Evolutionary conservation across 495 filamentous ascomycete genomes (phyloP), one percentile per base, ranked within the genome.

Genomic region (Parathielavia appendiculata): DNA sequence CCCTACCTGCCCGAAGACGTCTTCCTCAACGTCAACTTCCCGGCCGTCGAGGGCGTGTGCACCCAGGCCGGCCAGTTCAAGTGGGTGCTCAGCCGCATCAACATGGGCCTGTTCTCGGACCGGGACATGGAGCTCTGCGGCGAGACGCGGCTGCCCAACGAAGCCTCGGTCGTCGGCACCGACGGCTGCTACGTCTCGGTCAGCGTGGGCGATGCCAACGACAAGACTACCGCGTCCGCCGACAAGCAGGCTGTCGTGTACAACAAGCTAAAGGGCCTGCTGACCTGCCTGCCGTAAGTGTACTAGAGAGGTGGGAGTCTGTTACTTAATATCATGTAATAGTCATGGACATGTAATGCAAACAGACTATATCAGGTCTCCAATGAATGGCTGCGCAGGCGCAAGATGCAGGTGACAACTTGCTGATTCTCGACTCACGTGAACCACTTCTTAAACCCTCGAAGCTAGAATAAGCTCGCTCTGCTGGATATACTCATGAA

Each of bases 21-120:
- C 13, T 89, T 77, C 76, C 74, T 89, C 47, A 88, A 87, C 57
- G 83, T 88, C 52, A 88, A 89, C 67, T 87, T 83, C 64, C 79
- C 80, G 3, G 68, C 70, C 12, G 77, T 83, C 13, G 70, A 63
- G 3, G 73, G 69, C 4, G 66, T 68, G 40, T 87, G 85, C 66
- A 71, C 65, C 2, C 67, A 63, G 6, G 63, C 75, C 0, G 64
- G 69, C 6, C 71, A 84, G 45, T 84, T 85, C 70, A 76, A 76
- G 50, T 89, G 83, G 63, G 78, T 87, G 2, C 63, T 87, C 23
- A 82, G 76, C 46, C 72, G 84, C 16, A 84, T 87, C 62, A 76
- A 82, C 56, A 57, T 72, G 8, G 80, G 81, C 0, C 17, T 78
- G 0, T 65, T 84, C 54, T 80, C 80, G n/a, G 66, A 63, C 0